A percentile compares a stretch with the other conserved stretches of the same genome.
Evolutionary conservation across 257 asterid genomes (phyloP).

Genomic region (Salvia miltiorrhiza): DNA sequence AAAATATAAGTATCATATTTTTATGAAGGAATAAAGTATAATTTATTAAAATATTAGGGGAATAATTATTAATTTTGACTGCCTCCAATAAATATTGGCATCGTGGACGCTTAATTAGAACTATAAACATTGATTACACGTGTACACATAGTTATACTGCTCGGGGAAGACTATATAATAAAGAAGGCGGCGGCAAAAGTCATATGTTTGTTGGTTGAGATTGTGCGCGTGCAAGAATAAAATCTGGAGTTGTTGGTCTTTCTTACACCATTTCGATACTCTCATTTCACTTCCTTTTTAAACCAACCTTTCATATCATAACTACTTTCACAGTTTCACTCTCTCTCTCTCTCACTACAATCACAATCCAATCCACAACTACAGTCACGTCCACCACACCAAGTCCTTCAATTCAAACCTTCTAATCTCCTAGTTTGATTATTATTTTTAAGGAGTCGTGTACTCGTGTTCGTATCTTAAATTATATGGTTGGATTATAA

Average conservation of each 20-base stretch:
- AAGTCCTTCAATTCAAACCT: background rate
- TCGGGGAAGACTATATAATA: background rate
- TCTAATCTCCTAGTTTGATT: no score
- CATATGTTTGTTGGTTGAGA: background rate
- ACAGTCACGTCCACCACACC: background rate
- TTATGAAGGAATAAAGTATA: no score
- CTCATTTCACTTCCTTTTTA: background rate
- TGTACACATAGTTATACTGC: no score
- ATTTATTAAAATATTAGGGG: no score
- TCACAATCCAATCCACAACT: background rate
- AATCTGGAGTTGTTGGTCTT: conserved; percentile 2
- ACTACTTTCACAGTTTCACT: background rate
- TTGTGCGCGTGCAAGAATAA: conserved; percentile 7
- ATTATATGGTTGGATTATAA: no score
- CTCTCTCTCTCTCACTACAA: background rate
- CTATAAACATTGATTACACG: no score
- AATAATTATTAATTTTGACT: no score
- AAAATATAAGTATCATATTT: no score
- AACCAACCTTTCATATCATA: background rate
- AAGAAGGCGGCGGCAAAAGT: background rate
- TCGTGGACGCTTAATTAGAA: no score
- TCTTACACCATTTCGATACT: conserved; percentile 5
- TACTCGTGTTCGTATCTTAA: no score
- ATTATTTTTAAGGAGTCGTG: no score
- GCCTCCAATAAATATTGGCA: no score